Evolutionary conservation across 1,139 yeast species (phyloP).

Genomic region (Hemisphaericaspora subhashii): DNA sequence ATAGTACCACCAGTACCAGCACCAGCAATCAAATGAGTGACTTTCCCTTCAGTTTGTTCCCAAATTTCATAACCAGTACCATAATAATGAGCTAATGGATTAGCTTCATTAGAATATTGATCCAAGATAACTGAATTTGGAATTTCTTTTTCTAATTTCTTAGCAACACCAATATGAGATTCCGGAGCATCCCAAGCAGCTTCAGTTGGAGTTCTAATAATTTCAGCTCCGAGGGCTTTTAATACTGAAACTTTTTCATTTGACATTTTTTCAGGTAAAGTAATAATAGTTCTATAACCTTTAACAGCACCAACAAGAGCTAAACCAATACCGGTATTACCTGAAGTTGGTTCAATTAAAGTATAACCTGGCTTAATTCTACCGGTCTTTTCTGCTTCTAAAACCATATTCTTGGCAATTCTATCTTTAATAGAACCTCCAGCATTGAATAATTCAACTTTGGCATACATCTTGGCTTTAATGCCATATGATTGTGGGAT

Average conservation of each 20-base stretch:
- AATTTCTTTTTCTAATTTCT: conserved; percentile 76
- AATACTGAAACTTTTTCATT: conserved; percentile 87
- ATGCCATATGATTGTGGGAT: conserved; percentile 78
- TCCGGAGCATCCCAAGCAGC: conserved; percentile 95
- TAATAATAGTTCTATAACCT: conserved; percentile 85
- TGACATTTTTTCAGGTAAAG: conserved; percentile 91
- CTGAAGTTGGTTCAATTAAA: conserved; percentile 86
- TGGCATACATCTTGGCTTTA: conserved; percentile 60
- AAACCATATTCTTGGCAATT: conserved; percentile 67
- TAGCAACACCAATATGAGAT: conserved; percentile 88
- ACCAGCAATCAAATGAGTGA: conserved; percentile 81
- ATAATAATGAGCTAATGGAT: conserved; percentile 81
- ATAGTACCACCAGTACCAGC: conserved; percentile 91
- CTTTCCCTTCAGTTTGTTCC: conserved; percentile 74
- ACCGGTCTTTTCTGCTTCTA: conserved; percentile 80
- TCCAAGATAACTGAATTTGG: conserved; percentile 85
- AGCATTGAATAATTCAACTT: conserved; percentile 66
- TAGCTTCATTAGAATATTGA: conserved; percentile 76
- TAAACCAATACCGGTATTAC: conserved; percentile 87
- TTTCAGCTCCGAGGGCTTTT: conserved; percentile 89
- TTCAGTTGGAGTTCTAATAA: conserved; percentile 88
- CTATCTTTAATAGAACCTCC: conserved; percentile 74
- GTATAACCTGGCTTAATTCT: conserved; percentile 84
- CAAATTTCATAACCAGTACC: conserved; percentile 89
- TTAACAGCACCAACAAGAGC: conserved; percentile 85